A percentile compares a stretch with the other conserved stretches of the same genome.
Conservation (phyloP, 306 rosid species). For the Vigna hirtella region DNA sequence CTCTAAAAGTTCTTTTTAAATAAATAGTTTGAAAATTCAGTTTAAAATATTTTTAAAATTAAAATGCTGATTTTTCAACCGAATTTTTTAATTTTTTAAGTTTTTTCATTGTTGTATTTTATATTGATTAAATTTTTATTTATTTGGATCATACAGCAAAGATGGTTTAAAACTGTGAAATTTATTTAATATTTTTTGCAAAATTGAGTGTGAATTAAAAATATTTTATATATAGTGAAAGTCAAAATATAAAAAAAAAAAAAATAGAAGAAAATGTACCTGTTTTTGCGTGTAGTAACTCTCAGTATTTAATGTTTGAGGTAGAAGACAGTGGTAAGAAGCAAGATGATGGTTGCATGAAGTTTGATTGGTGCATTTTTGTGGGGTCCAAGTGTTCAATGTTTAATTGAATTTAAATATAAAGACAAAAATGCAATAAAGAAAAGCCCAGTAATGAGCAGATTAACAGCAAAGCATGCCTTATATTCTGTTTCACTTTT, state of each 20-base stretch:
- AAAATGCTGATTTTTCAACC: background rate
- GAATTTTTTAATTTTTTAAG: too few relatives aligned
- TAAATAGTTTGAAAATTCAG: background rate
- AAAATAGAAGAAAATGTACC: too few relatives aligned
- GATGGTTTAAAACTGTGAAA: background rate
- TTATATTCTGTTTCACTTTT: background rate
- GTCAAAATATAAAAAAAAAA: background rate
- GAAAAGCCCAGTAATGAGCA: background rate
- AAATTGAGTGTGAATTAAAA: too few relatives aligned
- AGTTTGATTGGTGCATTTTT: background rate
- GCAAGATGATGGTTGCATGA: background rate
- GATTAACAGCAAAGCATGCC: background rate
- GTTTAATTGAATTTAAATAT: background rate
- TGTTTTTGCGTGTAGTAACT: too few relatives aligned
- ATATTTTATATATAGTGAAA: too few relatives aligned
- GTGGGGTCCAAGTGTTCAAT: background rate
- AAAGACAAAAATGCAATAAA: background rate
- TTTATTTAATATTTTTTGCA: background rate
- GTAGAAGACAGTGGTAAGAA: background rate
- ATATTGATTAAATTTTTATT: background rate
- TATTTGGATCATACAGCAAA: background rate
- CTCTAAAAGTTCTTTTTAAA: background rate
- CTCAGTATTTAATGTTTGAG: too few relatives aligned
- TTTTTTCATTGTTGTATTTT: too few relatives aligned
- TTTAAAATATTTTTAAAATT: background rate